phyloP scores from a whole-genome alignment of 2,329 filamentous ascomycete genomes.

The Rugonectria rugulosa region DNA sequence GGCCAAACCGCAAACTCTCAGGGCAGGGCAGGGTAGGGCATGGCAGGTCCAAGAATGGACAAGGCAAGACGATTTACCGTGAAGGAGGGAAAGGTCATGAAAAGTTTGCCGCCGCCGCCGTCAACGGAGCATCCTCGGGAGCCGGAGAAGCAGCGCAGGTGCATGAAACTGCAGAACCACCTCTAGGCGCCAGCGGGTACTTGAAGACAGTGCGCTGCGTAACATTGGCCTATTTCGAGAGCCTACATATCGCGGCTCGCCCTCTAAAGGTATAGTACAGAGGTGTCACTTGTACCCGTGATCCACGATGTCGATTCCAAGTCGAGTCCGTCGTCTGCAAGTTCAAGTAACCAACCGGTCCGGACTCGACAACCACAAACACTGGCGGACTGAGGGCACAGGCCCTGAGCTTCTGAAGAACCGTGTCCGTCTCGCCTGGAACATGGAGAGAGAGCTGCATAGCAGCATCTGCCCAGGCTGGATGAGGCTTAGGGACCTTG shows the following conservation, averaged over 20 bases:
- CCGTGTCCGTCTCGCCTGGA: not conserved
- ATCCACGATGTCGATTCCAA: conserved; percentile 18
- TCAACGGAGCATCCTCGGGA: conserved; percentile 39
- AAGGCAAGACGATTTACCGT: conserved; percentile 19
- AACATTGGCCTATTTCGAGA: not conserved
- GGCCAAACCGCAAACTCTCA: conserved; percentile 19
- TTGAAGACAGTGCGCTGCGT: conserved; percentile 5
- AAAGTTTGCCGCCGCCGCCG: conserved; percentile 32
- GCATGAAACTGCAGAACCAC: not conserved
- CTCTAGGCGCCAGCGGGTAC: conserved; percentile 1
- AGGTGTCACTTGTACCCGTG: conserved; percentile 10
- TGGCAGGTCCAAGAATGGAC: conserved; percentile 20
- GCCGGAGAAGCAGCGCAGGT: conserved; percentile 19
- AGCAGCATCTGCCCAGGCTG: conserved; percentile 10
- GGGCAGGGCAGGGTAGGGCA: conserved; percentile 28
- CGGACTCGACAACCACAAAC: conserved; percentile 11
- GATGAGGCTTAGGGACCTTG: conserved; percentile 20
- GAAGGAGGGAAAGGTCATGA: conserved; percentile 18
- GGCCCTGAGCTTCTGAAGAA: not conserved
- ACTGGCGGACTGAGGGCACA: conserved; percentile 4
- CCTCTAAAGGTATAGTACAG: conserved; percentile 13
- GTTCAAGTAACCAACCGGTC: conserved; percentile 20
- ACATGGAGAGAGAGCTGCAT: conserved; percentile 14
- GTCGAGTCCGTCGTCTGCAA: conserved; percentile 13
- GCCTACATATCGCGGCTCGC: not conserved